These are phyloP conservation scores for Penicillium janthinellum DNA, from an alignment of 2,329 filamentous ascomycete genomes.

Conservation along the genomic window DNA sequence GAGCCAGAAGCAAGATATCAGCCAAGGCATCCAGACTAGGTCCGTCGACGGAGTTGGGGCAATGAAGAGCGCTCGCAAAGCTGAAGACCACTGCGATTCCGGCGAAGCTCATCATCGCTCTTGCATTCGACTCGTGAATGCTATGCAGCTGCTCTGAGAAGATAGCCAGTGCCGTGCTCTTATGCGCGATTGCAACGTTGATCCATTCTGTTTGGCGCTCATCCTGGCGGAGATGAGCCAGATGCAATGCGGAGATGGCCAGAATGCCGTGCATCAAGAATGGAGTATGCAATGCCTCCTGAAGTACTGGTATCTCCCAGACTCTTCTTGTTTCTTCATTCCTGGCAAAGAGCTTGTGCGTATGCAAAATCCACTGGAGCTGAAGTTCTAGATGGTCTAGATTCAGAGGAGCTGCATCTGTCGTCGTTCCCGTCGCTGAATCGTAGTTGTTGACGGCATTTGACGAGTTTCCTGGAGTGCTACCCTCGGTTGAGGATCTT, in stretches of 20 bases:
- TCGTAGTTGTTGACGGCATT: background rate
- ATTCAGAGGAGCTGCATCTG: slow-evolving; percentile 8
- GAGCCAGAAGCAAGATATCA: slow-evolving; percentile 15
- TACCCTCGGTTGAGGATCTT: background rate
- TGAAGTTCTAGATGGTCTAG: slow-evolving; percentile 23
- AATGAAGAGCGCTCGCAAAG: slow-evolving; percentile 22
- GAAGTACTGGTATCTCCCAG: slow-evolving; percentile 22
- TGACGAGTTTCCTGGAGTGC: background rate
- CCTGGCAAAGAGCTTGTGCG: slow-evolving; percentile 21
- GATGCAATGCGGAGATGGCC: slow-evolving; percentile 27
- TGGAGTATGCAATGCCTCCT: slow-evolving; percentile 24
- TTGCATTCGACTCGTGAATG: slow-evolving; percentile 19
- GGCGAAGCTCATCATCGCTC: slow-evolving; percentile 21
- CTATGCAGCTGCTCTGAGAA: slow-evolving; percentile 15
- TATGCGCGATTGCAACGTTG: slow-evolving; percentile 23
- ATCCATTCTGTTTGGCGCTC: slow-evolving; percentile 18
- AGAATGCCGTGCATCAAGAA: slow-evolving; percentile 32
- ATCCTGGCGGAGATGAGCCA: slow-evolving; percentile 13
- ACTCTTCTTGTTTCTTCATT: slow-evolving; percentile 22
- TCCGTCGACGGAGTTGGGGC: slow-evolving; percentile 4
- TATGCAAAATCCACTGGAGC: slow-evolving; percentile 25
- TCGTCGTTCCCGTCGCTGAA: background rate
- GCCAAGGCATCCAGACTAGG: slow-evolving; percentile 13
- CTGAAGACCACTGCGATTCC: slow-evolving; percentile 25
- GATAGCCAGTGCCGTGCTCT: slow-evolving; percentile 15